Evolutionary conservation across 2,329 filamentous ascomycete genomes (phyloP).

Genomic region (Alternaria triticina): DNA sequence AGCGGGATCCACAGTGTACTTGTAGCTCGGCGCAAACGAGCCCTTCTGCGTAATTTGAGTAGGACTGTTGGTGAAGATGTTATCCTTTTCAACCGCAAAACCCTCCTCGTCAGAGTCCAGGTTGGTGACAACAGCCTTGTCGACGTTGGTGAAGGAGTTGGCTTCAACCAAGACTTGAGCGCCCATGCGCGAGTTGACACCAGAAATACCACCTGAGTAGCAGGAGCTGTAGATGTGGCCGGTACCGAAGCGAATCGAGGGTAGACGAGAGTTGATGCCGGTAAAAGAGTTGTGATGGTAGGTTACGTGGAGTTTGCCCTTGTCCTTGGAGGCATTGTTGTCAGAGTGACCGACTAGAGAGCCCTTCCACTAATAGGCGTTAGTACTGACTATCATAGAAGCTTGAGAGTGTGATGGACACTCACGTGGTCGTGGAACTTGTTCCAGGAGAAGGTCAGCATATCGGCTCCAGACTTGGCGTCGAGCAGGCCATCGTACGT

Average conservation of each 20-base stretch:
- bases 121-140: slow-evolving; percentile 62
- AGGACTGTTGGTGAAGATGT: slow-evolving; percentile 49
- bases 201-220: slow-evolving; percentile 46
- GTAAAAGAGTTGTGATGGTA: slow-evolving; percentile 71
- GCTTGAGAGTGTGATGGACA: background rate
- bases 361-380: slow-evolving; percentile 58
- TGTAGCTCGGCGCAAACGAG: slow-evolving; percentile 61
- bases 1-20: slow-evolving; percentile 51
- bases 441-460: slow-evolving; percentile 61
- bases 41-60: slow-evolving; percentile 57
- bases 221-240: slow-evolving; percentile 66
- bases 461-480: slow-evolving; percentile 67
- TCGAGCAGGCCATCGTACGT: slow-evolving; percentile 58
- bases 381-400: background rate
- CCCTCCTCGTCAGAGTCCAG: slow-evolving; percentile 63
- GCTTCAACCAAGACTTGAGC: slow-evolving; percentile 54
- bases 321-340: slow-evolving; percentile 54
- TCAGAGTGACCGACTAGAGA: slow-evolving; percentile 59
- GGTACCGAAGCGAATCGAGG: slow-evolving; percentile 70
- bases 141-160: slow-evolving; percentile 63
- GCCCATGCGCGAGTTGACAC: slow-evolving; percentile 53
- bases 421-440: slow-evolving; percentile 61
- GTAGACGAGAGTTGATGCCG: slow-evolving; percentile 68
- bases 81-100: slow-evolving; percentile 55
- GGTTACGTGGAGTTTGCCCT: slow-evolving; percentile 67